These are phyloP conservation scores for Orbilia oligospora DNA, from an alignment of 2,329 filamentous ascomycete genomes.

Conservation along the genomic window DNA sequence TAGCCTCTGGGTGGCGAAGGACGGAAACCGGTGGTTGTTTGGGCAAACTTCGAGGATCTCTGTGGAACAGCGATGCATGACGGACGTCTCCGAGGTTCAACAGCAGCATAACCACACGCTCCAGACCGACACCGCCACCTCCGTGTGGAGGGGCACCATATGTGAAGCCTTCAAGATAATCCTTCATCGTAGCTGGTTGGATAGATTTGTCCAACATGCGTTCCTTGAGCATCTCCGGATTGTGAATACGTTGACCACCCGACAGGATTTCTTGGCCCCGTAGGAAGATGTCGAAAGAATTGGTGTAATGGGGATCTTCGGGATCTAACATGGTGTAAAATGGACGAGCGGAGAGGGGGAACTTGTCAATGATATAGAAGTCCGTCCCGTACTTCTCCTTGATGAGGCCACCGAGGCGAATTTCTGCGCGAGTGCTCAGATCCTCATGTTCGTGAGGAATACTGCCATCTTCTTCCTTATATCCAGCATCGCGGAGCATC, in stretches of 20 bases:
- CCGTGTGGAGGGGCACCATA: constrained; percentile 91
- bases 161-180: constrained; percentile 90
- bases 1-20: constrained; percentile 88
- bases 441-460: constrained; percentile 79
- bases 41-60: constrained; percentile 89
- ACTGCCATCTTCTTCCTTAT: constrained; percentile 82
- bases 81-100: constrained; percentile 90
- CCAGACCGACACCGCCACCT: constrained; percentile 89
- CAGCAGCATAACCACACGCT: constrained; percentile 88
- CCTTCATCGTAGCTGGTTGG: constrained; percentile 85
- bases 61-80: constrained; percentile 86
- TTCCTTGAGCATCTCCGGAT: constrained; percentile 79
- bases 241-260: constrained; percentile 92
- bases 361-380: constrained; percentile 95
- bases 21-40: constrained; percentile 74
- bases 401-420: constrained; percentile 84
- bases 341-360: constrained; percentile 84
- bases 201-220: constrained; percentile 84
- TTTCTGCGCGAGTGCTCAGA: constrained; percentile 86
- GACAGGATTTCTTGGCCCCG: constrained; percentile 93
- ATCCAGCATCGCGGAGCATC: constrained; percentile 83
- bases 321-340: constrained; percentile 93
- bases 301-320: constrained; percentile 80
- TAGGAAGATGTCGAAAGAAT: constrained; percentile 95
- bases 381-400: constrained; percentile 90